Conservation (phyloP, 1,284 basidiomycete species). For the Thelephora terrestris region DNA sequence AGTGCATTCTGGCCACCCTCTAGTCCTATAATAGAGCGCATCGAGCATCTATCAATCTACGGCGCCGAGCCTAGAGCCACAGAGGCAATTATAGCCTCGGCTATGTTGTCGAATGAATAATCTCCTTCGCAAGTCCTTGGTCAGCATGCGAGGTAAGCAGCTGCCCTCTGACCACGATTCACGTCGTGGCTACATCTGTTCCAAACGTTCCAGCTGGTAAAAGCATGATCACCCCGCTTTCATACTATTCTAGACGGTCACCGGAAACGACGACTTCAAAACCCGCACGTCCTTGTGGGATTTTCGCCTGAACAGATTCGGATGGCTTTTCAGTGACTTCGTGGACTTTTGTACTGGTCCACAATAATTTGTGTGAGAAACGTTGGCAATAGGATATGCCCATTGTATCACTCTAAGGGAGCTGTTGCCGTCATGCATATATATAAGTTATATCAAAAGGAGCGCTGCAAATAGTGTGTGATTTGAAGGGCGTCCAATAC, state of each 20-base stretch:
- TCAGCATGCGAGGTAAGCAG: slow-evolving; percentile 28
- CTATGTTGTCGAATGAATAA: slow-evolving; percentile 39
- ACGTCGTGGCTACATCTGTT: slow-evolving; percentile 34
- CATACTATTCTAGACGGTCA: slow-evolving; percentile 33
- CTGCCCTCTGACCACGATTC: slow-evolving; percentile 28
- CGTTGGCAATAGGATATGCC: too few species aligned
- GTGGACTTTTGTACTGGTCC: too few species aligned
- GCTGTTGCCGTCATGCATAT: too few species aligned
- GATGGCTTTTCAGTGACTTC: too few species aligned
- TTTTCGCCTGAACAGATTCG: too few species aligned
- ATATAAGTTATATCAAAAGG: too few species aligned
- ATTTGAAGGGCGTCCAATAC: too few species aligned
- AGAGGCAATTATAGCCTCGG: slow-evolving; percentile 22
- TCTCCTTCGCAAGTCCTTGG: slow-evolving; percentile 28
- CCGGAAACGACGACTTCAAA: slow-evolving; percentile 23
- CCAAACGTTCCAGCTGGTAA: slow-evolving; percentile 37
- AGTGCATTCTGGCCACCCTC: slow-evolving; percentile 46
- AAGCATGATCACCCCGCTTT: slow-evolving; percentile 33
- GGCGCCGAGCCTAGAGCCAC: neutral
- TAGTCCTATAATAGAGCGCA: slow-evolving; percentile 32
- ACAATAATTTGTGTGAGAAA: too few species aligned
- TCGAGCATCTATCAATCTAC: slow-evolving; percentile 38
- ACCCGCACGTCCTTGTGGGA: slow-evolving; percentile 37
- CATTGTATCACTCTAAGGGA: too few species aligned
- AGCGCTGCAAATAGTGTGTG: too few species aligned